Conservation (phyloP, 306 rosid genomes). For the Citrullus colocynthis region DNA sequence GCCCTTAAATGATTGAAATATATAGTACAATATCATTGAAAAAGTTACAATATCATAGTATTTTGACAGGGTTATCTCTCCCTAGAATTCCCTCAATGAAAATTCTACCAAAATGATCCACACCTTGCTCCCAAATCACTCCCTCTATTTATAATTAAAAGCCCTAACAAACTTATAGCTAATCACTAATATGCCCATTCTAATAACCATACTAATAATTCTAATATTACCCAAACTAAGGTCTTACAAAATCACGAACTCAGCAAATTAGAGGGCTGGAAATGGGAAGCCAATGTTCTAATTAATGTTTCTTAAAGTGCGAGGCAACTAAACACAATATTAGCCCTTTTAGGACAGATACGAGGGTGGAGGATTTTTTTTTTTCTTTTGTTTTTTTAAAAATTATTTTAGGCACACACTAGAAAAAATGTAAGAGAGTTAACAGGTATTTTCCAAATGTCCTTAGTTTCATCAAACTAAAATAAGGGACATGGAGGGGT, state of each 20-base stretch:
- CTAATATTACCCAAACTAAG: too few species aligned
- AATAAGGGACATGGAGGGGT: background rate
- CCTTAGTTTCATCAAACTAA: background rate
- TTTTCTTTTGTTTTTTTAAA: background rate
- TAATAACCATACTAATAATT: too few species aligned
- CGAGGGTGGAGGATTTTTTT: background rate
- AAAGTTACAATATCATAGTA: too few species aligned
- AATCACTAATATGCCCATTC: too few species aligned
- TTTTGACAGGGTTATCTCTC: too few species aligned
- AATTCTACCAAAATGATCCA: too few species aligned
- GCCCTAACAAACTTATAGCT: too few species aligned
- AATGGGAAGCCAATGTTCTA: background rate
- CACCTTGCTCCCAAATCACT: too few species aligned
- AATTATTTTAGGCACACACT: background rate
- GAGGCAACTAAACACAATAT: background rate
- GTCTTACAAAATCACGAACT: background rate
- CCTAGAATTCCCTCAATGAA: too few species aligned
- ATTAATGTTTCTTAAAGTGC: background rate
- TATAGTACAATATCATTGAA: too few species aligned
- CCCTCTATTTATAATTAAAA: too few species aligned
- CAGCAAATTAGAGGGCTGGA: background rate
- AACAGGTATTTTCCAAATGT: background rate
- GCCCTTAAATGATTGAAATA: too few species aligned
- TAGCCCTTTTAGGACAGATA: background rate
- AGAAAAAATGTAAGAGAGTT: background rate